Evolutionary conservation across 768 basidiomycete genomes (phyloP), one percentile per base, ranked within the genome.

Genomic region (Suillus spraguei): DNA sequence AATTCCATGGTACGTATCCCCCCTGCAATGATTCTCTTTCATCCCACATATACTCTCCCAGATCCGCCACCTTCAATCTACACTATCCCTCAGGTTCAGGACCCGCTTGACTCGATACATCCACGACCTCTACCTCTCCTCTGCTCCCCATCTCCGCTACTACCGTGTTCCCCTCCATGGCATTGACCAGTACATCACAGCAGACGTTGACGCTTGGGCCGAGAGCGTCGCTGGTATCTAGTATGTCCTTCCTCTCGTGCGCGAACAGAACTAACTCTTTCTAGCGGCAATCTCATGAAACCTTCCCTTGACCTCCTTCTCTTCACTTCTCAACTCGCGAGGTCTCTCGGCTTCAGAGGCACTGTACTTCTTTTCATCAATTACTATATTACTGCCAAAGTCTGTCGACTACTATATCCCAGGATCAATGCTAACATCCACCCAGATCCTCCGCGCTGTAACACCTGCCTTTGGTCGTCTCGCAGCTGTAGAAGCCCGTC

Each of bases 401-500:
- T 75, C 42, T 17, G 64, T 49, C 14, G 14, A 49, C 17, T 42
- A 5, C 10, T 41, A 13, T 38, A 5, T 33, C 4, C 0, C 3
- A 28, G 47, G 22, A 24, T 14, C 22, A 11, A 10, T 5, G 3
- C 2, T n/a, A 28, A 9, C 5, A 44, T 5, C 10, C 10, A 35
- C 16, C 28, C 28, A 85, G 66, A 90, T 97, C 46, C 77, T 98
- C 4, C 83, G 87, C 33, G 88, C 90, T 4, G 95, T 92, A 5
- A 95, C 97, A 0, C 97, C 96, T 0, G 91, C 95, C 0, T 99
- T 99, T 76, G 97, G 96, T 0, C 85, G 88, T 39, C 81, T 98
- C 16, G 94, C 96, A 0, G 92, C 92, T 0, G 84, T 91, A 4
- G 95, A 97, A 72, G 94, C 95, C 0, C 84, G 88, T 36, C 76